These are phyloP conservation scores for Piromyces sp. DNA, from an alignment of 192 early-diverging fungal species.

Conservation along the genomic window DNA sequence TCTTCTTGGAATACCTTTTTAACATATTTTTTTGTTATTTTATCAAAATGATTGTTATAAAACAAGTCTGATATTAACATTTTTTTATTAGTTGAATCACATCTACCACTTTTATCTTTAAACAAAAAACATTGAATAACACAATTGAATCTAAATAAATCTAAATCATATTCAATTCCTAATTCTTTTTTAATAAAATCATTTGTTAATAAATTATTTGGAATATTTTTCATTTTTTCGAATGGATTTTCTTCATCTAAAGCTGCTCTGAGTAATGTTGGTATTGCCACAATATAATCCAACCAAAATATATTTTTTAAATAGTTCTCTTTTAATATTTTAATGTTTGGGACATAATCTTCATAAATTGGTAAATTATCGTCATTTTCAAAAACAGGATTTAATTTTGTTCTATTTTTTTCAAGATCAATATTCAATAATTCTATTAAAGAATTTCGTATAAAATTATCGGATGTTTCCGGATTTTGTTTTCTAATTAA, in stretches of 20 bases:
- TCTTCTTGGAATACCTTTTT: conserved; percentile 1
- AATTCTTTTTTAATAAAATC: background rate
- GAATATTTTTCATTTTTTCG: background rate
- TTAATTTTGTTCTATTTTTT: background rate
- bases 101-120: background rate
- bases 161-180: background rate
- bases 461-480: background rate
- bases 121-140: conserved; percentile 7
- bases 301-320: background rate
- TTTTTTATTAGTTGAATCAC: conserved; percentile 4
- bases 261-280: background rate
- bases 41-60: background rate
- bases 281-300: background rate
- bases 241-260: background rate
- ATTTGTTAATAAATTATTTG: background rate
- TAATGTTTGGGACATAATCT: background rate
- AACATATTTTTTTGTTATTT: background rate
- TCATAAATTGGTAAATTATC: background rate
- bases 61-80: background rate
- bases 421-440: background rate
- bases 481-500: background rate
- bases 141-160: background rate
- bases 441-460: background rate
- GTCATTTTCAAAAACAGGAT: background rate
- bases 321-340: background rate